Evolutionary conservation across 2,329 filamentous ascomycete genomes (phyloP), one percentile per base, ranked within the genome.

Genomic region (Xylaria sp.): DNA sequence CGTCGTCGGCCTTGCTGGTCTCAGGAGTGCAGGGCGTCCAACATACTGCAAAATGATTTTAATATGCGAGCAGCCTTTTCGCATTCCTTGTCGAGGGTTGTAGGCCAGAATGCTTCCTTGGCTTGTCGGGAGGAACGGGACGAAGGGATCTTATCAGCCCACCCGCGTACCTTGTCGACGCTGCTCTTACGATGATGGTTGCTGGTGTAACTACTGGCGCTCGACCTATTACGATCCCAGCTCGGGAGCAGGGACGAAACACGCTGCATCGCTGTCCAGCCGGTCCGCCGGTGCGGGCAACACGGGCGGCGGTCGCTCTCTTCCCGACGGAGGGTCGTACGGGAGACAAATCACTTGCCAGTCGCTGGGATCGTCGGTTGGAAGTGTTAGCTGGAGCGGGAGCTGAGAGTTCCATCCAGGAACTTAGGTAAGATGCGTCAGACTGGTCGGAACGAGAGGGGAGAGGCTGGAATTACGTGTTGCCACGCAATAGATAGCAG

Each of bases 31-130:
- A 51, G n/a, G 54, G 48, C 56, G 53, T 46, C 57, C 27, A 40
- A 81, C 86, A 68, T 83, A 91, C 89, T 91, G 81, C 92, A 96
- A 78, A 97, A 97, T 31, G 91, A 94, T 74, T 92, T 90, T 53
- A 97, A 78, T 64, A 97, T 97, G 58, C 92, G 85, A 61, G 93
- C 92, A 47, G 93, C 91, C 79, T 97, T 97, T 78, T 97, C 92
- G 76, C 90, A 91, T 81, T 97, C 93, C 68, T 90, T 89, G 74
- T 97, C 93, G 53, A 97, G 81, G 1, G 89, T 90, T 31, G 90
- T 90, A 3, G 92, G 92, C 91, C 91, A 95, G 72, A 94, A 94
- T 23, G 90, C 88, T 74, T 96, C 91, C 29, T 84, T 84, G 60
- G 88, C 88, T 33, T 91, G 77, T 68, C 86, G 71, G 31, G 71